Base-by-base conservation (phyloP, 768 basidiomycete species). In the Leccinum barrowsii region DNA sequence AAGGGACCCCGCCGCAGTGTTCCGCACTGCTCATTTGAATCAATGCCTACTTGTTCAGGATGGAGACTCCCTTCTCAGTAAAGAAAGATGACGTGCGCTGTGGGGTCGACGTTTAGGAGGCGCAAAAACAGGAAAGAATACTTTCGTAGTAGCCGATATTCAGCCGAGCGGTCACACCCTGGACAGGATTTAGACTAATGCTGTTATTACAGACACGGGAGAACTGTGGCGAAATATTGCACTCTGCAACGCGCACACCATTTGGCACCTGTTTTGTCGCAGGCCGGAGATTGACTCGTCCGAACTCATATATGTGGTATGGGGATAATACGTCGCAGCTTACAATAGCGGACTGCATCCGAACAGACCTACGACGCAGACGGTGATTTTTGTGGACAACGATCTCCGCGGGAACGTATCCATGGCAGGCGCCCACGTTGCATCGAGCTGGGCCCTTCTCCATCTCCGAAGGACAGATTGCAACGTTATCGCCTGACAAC, bases 321-420 rank as follows among this genome's bases (percentile, higher is more conserved):
- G 68, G 68, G 64, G 64, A 58, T 70, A 67, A 17, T 24, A 24
- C 59, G 50, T 42, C 60, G 67, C 63, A 44, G 49, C 57, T 63
- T 54, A 44, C 42, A 44, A 44, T 44, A 32, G 46, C 50, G 22
- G 22, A 67, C 52, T 59, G 57, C 58, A 53, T 34, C 65, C 60
- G 55, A 54, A 22, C 50, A 55, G 37, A 21, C 52, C 35, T 42
- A n/a, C 40, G 58, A n/a, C 19, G 42, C 19, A 44, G 42, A 19
- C 55, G 50, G 54, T 50, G 47, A 60, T 52, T 52, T 54, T 60
- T 55, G 53, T 34, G 17, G 57, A 21, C 48, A 64, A 54, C 58
- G 67, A 67, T 67, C 65, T 71, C 68, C 68, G 68, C 68, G 68
- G 68, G 67, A 69, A 64, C 34, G 68, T 70, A 64, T 69, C 69